Evolutionary conservation across 23 red algal species (phyloP), one percentile per base, ranked within the genome.

Genomic region (Gracilaria gracilis): DNA sequence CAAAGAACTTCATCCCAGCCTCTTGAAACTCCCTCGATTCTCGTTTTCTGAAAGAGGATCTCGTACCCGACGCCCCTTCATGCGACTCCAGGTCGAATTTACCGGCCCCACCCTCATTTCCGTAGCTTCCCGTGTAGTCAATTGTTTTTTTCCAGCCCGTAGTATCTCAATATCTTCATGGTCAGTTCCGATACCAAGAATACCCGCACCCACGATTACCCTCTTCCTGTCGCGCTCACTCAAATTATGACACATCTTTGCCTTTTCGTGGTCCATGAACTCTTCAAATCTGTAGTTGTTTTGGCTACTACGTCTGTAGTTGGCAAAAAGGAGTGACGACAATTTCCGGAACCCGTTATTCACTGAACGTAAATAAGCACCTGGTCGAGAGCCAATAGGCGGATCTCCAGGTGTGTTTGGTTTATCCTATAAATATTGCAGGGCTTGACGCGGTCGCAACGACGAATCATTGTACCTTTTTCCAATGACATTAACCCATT

Each of bases 401-500:
- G 65, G 65, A 1, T 28, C 65, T 25, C 34, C 65, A 4, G 65
- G 14, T 4, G 4, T 17, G 25, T 24, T 70, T 35, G 65, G 65
- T 28, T 70, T 25, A 19, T 70, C 28, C 4, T 7, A 70, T 35
- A 70, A 19, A 38, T 28, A 17, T 25, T 34, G 4, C 28, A 70
- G 28, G 17, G 65, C 65, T 17, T 70, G 12, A 16, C 17, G 1
- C 4, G 12, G 65, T 4, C 65, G 65, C 3, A 70, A 19, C 4
- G 65, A 36, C 2, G 28, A 1, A 35, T 70, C 28, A 34, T 70
- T 70, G 4, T 70, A 36, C 9, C 31, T 16, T 25, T 35, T 35
- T 70, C 34, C 65, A 70, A 70, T 70, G 23, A 70, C 65, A 70
- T 34, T 70, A 17, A 70, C 65, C 65, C 65, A 70, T 4, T 38